Conservation (phyloP, 2,329 filamentous ascomycete species). For the Sordariomycetes sp. region DNA sequence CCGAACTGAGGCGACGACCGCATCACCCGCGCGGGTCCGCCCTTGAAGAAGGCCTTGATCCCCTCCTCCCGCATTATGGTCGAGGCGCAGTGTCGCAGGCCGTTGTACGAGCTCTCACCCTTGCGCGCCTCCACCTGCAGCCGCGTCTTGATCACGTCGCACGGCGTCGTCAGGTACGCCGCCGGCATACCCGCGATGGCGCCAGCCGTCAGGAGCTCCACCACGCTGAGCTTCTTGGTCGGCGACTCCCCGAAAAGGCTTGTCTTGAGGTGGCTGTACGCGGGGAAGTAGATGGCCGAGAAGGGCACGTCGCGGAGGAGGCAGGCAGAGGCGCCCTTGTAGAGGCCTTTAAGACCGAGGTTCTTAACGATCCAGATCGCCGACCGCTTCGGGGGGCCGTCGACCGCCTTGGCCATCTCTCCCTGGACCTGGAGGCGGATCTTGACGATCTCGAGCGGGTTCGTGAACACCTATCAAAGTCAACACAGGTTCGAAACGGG, state of each 20-base stretch:
- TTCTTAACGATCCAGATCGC: slow-evolving; percentile 98
- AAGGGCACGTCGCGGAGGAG: slow-evolving; percentile 93
- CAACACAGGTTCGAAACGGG: neutral
- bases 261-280: slow-evolving; percentile 87
- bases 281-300: slow-evolving; percentile 97
- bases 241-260: slow-evolving; percentile 85
- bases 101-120: slow-evolving; percentile 79
- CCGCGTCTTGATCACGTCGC: slow-evolving; percentile 98
- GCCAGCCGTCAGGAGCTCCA: slow-evolving; percentile 87
- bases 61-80: slow-evolving; percentile 87
- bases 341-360: slow-evolving; percentile 82
- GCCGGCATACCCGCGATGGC: slow-evolving; percentile 89
- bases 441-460: slow-evolving; percentile 97
- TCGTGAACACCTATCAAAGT: slow-evolving; percentile 67
- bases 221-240: slow-evolving; percentile 75
- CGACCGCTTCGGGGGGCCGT: slow-evolving; percentile 69
- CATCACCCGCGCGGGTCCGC: slow-evolving; percentile 86
- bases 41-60: slow-evolving; percentile 96
- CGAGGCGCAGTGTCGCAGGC: slow-evolving; percentile 69
- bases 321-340: slow-evolving; percentile 93
- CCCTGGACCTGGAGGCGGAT: slow-evolving; percentile 96
- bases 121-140: slow-evolving; percentile 95
- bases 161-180: slow-evolving; percentile 90
- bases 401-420: slow-evolving; percentile 78
- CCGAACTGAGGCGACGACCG: slow-evolving; percentile 95